phyloP scores from a whole-genome alignment of 148 eudicot species.

The Vaccinium corymbosum region DNA sequence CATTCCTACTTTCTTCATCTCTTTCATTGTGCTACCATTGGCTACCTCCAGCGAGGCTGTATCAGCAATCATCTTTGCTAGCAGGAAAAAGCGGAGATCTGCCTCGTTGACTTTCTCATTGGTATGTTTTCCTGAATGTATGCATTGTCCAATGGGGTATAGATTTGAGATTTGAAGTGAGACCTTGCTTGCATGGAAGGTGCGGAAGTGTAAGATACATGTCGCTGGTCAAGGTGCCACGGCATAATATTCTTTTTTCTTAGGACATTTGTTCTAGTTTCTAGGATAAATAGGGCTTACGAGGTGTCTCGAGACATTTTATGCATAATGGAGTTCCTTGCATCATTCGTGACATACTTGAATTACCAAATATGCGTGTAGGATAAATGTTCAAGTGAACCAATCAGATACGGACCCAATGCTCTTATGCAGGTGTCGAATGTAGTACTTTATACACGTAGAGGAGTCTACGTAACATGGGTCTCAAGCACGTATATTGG shows the following conservation, averaged over 20 bases:
- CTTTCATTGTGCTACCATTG: slow-evolving; percentile 74
- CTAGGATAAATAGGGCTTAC: background rate
- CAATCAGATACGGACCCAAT: background rate
- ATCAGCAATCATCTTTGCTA: slow-evolving; percentile 81
- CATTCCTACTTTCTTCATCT: slow-evolving; percentile 90
- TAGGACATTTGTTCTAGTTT: background rate
- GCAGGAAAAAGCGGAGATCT: slow-evolving; percentile 66
- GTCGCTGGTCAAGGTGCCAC: background rate
- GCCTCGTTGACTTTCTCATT: slow-evolving; percentile 90
- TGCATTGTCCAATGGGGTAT: background rate
- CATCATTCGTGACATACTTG: background rate
- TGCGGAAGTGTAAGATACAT: background rate
- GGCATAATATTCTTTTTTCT: background rate
- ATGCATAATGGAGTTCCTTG: background rate
- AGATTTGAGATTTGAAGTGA: background rate
- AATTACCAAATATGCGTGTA: background rate
- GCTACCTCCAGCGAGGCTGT: slow-evolving; percentile 98
- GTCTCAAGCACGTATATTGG: background rate
- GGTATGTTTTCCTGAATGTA: slow-evolving; percentile 42
- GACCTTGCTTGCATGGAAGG: background rate
- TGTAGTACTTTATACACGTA: background rate
- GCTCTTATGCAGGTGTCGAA: background rate
- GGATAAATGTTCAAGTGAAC: background rate
- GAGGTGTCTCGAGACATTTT: background rate
- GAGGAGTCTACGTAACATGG: background rate